Conservation (phyloP, 2,329 filamentous ascomycete genomes). For the Alternaria arborescens region DNA sequence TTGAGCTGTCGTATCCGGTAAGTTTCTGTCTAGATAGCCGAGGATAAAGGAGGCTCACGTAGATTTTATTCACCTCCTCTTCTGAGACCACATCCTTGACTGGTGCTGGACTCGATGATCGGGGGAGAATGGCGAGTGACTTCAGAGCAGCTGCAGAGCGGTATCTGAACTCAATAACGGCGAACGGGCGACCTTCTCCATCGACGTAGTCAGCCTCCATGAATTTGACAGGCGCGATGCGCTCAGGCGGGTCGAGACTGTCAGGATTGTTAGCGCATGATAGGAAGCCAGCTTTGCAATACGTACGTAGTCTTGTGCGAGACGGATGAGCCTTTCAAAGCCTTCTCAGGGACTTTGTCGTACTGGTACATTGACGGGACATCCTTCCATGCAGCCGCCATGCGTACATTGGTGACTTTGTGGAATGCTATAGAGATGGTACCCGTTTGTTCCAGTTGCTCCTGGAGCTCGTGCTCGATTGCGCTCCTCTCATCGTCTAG, state of each 20-base stretch:
- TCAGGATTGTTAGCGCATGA: background rate
- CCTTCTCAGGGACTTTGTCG: conserved; percentile 13
- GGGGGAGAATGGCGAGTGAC: conserved; percentile 36
- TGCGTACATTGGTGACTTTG: conserved; percentile 2
- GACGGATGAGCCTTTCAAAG: conserved; percentile 11
- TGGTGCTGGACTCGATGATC: conserved; percentile 26
- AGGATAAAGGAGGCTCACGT: background rate
- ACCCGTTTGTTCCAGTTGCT: conserved; percentile 2
- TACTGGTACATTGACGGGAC: conserved; percentile 5
- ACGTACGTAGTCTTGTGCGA: conserved; percentile 14
- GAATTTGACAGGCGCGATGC: conserved; percentile 7
- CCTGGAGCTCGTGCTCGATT: background rate
- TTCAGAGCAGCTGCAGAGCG: conserved; percentile 33
- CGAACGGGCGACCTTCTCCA: conserved; percentile 14
- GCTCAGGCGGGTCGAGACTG: conserved; percentile 7
- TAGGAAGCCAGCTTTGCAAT: background rate
- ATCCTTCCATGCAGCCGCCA: conserved; percentile 2
- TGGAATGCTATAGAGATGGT: conserved; percentile 8
- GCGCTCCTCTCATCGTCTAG: background rate
- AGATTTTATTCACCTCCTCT: background rate
- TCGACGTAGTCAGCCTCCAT: conserved; percentile 9
- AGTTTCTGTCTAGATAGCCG: background rate
- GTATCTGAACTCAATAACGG: conserved; percentile 26
- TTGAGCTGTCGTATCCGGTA: background rate
- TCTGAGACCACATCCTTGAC: conserved; percentile 6